Evolutionary conservation across 225 moss, liverwort and hornwort species (phyloP).

Genomic region (Bryoerythrophyllum caledonicum): DNA sequence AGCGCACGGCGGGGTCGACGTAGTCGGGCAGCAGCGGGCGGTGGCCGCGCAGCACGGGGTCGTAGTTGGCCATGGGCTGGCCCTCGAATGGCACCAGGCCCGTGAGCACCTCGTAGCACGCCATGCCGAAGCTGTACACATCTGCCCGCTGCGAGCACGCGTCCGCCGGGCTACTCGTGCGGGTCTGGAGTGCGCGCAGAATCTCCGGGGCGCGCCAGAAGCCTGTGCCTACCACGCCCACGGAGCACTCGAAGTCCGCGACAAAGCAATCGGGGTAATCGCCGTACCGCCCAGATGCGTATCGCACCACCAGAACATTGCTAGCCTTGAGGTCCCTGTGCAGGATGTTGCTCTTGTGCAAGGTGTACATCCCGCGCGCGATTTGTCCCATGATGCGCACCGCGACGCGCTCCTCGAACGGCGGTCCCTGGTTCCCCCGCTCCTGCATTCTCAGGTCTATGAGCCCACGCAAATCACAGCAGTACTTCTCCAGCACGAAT

Average conservation of each 20-base stretch:
- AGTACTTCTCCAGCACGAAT: conserved; percentile 46
- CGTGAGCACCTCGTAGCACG: conserved; percentile 48
- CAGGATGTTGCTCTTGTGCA: conserved; percentile 43
- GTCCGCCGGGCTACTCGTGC: conserved; percentile 1
- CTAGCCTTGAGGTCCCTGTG: conserved; percentile 51
- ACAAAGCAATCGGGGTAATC: conserved; percentile 45
- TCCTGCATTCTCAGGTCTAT: conserved; percentile 39
- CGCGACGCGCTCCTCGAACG: conserved; percentile 26
- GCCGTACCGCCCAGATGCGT: conserved; percentile 12
- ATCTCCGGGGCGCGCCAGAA: conserved; percentile 56
- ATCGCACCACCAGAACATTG: conserved; percentile 38
- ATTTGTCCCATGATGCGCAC: conserved; percentile 42
- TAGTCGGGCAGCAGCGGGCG: conserved; percentile 39
- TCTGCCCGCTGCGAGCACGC: conserved; percentile 34
- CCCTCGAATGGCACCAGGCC: conserved; percentile 52
- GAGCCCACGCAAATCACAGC: conserved; percentile 48
- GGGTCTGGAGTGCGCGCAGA: conserved; percentile 31
- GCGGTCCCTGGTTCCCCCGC: conserved; percentile 19
- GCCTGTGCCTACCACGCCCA: conserved; percentile 43
- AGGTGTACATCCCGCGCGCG: conserved; percentile 48
- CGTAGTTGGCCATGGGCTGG: conserved; percentile 31
- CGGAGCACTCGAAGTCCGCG: conserved; percentile 49
- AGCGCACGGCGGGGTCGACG: conserved; percentile 5
- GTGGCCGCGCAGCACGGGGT: conserved; percentile 34
- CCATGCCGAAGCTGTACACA: conserved; percentile 53